Evolutionary conservation across 768 basidiomycete species (phyloP).

Genomic region (Agaricus bisporus): DNA sequence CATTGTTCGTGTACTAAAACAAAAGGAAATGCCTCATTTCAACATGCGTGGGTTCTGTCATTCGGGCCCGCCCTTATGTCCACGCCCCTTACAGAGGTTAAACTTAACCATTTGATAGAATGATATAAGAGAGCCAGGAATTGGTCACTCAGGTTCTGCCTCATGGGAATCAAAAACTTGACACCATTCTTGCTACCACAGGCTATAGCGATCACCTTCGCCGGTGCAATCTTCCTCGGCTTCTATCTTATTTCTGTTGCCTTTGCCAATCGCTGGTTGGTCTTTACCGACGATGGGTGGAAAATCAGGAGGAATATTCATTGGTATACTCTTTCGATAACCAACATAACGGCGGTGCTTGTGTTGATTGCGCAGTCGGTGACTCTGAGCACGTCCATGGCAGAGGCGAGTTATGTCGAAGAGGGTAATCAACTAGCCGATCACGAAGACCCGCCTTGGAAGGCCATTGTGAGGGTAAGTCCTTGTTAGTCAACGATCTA

Average conservation of each 20-base stretch:
- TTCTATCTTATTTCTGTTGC: not conserved
- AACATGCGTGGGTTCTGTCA: too few species aligned
- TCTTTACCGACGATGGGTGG: constrained; percentile 9
- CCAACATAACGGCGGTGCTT: not conserved
- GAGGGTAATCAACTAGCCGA: not conserved
- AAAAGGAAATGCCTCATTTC: too few species aligned
- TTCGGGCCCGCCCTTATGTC: too few species aligned
- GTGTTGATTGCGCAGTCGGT: not conserved
- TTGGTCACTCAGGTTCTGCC: too few species aligned
- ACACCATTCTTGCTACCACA: too few species aligned
- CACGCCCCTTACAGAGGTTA: too few species aligned
- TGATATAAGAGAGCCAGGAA: too few species aligned
- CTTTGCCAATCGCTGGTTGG: constrained; percentile 1
- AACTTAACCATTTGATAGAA: too few species aligned
- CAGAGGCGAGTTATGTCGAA: not conserved
- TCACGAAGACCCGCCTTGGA: not conserved
- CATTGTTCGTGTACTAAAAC: too few species aligned
- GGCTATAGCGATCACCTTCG: not conserved
- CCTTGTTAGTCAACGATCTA: not conserved
- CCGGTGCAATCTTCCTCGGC: not conserved
- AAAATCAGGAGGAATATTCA: not conserved
- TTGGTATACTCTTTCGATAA: not conserved
- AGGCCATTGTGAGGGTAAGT: not conserved
- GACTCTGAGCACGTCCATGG: not conserved
- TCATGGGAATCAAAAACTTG: too few species aligned